These are phyloP conservation scores for Suillus subalutaceus DNA, from an alignment of 768 basidiomycete species.

Conservation along the genomic window DNA sequence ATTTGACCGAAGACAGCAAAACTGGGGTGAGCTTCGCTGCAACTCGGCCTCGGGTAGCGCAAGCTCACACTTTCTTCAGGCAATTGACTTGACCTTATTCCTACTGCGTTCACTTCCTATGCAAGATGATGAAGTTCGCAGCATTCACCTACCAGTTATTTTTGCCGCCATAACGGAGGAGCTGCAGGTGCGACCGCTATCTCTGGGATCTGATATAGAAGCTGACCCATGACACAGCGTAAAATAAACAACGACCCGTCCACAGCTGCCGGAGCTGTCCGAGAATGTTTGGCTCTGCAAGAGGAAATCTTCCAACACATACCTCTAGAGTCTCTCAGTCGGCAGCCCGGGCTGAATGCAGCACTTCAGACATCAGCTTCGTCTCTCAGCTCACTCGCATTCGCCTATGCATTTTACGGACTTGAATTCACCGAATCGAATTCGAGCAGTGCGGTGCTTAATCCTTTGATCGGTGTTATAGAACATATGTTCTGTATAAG, in stretches of 20 bases:
- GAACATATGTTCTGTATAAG: slow-evolving; percentile 55
- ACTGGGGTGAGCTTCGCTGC: slow-evolving; percentile 48
- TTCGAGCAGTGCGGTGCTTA: slow-evolving; percentile 27
- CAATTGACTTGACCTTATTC: slow-evolving; percentile 69
- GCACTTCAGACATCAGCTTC: slow-evolving; percentile 34
- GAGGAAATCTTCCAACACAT: slow-evolving; percentile 57
- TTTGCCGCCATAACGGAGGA: slow-evolving; percentile 70
- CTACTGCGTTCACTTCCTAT: slow-evolving; percentile 70
- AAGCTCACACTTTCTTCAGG: slow-evolving; percentile 42
- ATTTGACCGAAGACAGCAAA: slow-evolving; percentile 47
- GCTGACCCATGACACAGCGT: slow-evolving; percentile 30
- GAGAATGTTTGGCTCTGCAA: slow-evolving; percentile 50
- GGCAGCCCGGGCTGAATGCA: slow-evolving; percentile 49
- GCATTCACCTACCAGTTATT: slow-evolving; percentile 78
- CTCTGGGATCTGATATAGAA: background rate
- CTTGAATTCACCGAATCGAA: slow-evolving; percentile 36
- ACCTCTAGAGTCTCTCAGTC: slow-evolving; percentile 50
- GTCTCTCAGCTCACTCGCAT: slow-evolving; percentile 48
- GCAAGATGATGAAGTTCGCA: slow-evolving; percentile 88
- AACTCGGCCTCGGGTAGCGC: slow-evolving; percentile 2
- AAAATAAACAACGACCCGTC: slow-evolving; percentile 40
- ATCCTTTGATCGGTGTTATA: slow-evolving; percentile 62
- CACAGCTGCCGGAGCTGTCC: slow-evolving; percentile 39
- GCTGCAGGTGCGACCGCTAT: slow-evolving; percentile 53
- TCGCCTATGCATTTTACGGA: slow-evolving; percentile 66